A percentile compares a stretch with the other conserved stretches of the same genome.
phyloP scores from a whole-genome alignment of 1,284 basidiomycete genomes.

The Gomphus sp. region DNA sequence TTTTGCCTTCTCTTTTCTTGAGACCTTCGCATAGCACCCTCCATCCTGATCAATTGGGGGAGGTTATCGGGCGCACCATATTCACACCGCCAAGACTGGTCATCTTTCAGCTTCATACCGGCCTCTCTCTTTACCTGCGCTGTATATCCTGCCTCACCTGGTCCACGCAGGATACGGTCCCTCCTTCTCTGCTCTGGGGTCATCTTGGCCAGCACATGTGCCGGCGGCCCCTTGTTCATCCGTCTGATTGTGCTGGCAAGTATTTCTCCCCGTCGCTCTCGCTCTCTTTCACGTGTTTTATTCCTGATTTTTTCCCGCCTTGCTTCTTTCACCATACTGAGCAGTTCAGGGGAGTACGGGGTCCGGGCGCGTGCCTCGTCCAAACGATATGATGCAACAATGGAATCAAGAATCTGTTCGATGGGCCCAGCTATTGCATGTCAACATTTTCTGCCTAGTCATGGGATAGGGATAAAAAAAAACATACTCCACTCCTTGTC shows the following conservation, averaged over 20 bases:
- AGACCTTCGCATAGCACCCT: neutral
- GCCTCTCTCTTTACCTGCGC: slow-evolving; percentile 13
- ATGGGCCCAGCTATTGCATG: slow-evolving; percentile 17
- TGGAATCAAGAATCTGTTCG: slow-evolving; percentile 13
- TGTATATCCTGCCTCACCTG: slow-evolving; percentile 16
- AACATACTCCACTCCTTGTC: slow-evolving; percentile 34
- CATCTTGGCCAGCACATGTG: slow-evolving; percentile 47
- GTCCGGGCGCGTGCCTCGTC: slow-evolving; percentile 32
- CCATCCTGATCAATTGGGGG: neutral
- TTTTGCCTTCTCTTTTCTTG: neutral
- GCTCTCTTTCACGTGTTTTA: slow-evolving; percentile 47
- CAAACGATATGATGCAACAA: slow-evolving; percentile 26
- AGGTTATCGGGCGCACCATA: neutral
- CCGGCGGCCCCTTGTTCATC: slow-evolving; percentile 46
- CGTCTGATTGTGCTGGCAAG: slow-evolving; percentile 36
- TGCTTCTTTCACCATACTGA: slow-evolving; percentile 41
- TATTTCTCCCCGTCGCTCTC: slow-evolving; percentile 55
- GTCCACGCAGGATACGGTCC: slow-evolving; percentile 17
- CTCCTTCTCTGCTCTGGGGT: slow-evolving; percentile 30
- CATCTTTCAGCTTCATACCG: slow-evolving; percentile 8
- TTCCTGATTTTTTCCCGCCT: slow-evolving; percentile 49
- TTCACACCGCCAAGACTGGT: neutral
- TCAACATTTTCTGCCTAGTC: neutral
- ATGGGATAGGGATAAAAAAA: slow-evolving; percentile 8
- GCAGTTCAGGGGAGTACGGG: slow-evolving; percentile 39